These are phyloP conservation scores for Gossypium ekmanianum DNA, from an alignment of 345 rosid genomes.

Conservation along the genomic window DNA sequence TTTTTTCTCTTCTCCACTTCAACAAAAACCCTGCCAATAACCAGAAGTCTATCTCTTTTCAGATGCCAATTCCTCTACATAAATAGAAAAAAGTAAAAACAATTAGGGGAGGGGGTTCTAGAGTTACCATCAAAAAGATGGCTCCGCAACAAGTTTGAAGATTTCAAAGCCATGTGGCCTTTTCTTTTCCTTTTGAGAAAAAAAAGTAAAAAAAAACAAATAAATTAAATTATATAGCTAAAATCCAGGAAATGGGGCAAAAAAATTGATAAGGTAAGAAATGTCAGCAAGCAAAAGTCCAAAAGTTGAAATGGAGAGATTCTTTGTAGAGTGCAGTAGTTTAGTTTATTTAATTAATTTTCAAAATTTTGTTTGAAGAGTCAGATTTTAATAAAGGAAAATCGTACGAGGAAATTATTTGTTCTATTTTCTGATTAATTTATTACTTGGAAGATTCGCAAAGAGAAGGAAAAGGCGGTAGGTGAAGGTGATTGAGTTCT, in stretches of 20 bases:
- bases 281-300: not conserved
- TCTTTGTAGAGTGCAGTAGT: too few relatives aligned
- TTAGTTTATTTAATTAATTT: too few relatives aligned
- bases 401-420: too few relatives aligned
- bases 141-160: slow-evolving; percentile 20
- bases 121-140: slow-evolving; percentile 35
- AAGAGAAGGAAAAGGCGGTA: too few relatives aligned
- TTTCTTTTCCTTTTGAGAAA: not conserved
- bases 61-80: not conserved
- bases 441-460: too few relatives aligned
- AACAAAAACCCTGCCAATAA: slow-evolving; percentile 25
- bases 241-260: not conserved
- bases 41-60: not conserved
- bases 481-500: too few relatives aligned
- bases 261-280: not conserved
- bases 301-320: too few relatives aligned
- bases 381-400: too few relatives aligned
- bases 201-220: not conserved
- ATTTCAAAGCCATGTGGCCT: slow-evolving; percentile 28
- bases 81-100: not conserved
- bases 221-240: not conserved
- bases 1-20: slow-evolving; percentile 21
- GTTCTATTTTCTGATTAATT: too few relatives aligned
- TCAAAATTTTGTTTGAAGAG: too few relatives aligned
- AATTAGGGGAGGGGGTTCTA: not conserved